Evolutionary conservation across 768 basidiomycete species (phyloP).

Genomic region (Lentinula sp.): DNA sequence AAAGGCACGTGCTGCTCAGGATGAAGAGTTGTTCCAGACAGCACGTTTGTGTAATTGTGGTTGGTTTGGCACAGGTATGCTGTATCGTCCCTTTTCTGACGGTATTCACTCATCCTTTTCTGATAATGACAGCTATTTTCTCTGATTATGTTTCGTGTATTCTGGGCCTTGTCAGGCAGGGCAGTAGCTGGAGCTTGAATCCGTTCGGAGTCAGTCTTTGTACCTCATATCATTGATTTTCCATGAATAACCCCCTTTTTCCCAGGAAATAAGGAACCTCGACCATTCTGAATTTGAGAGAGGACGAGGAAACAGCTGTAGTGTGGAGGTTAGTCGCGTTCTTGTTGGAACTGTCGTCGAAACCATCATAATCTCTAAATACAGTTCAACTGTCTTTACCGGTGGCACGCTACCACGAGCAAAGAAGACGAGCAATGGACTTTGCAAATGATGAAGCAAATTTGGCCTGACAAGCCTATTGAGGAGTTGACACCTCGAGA

Average conservation of each 20-base stretch:
- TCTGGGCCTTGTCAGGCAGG: slow-evolving; percentile 70
- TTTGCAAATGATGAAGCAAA: slow-evolving; percentile 32
- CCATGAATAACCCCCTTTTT: too few species aligned
- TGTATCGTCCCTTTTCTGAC: background rate
- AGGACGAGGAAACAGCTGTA: slow-evolving; percentile 76
- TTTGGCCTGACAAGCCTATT: slow-evolving; percentile 49
- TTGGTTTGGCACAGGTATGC: slow-evolving; percentile 61
- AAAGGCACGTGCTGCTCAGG: slow-evolving; percentile 41
- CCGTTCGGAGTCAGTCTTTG: slow-evolving; percentile 56
- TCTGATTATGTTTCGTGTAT: slow-evolving; percentile 81
- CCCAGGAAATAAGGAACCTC: slow-evolving; percentile 55
- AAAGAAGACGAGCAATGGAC: slow-evolving; percentile 69
- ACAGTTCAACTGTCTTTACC: slow-evolving; percentile 81
- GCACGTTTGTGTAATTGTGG: slow-evolving; percentile 72
- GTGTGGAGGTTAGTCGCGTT: slow-evolving; percentile 56
- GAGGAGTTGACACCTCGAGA: slow-evolving; percentile 43
- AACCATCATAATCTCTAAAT: background rate
- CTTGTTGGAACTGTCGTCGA: background rate
- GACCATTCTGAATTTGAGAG: slow-evolving; percentile 70
- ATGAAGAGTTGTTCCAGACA: slow-evolving; percentile 82
- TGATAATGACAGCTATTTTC: slow-evolving; percentile 45
- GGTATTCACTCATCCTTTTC: background rate
- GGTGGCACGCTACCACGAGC: slow-evolving; percentile 81
- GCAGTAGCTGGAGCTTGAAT: slow-evolving; percentile 70
- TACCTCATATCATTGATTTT: background rate